phyloP scores from a whole-genome alignment of 257 asterid species.

The Solanum habrochaites region DNA sequence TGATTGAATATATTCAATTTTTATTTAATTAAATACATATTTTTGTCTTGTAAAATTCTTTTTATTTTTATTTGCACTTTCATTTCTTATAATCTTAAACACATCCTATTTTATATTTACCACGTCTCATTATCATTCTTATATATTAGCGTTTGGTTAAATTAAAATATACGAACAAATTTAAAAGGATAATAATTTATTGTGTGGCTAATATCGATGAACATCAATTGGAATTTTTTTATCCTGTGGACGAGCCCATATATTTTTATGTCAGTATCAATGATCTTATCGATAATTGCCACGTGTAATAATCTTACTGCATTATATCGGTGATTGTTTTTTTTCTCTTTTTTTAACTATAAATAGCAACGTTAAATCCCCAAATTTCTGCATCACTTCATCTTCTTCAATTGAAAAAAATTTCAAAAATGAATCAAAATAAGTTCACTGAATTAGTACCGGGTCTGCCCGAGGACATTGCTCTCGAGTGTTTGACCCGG shows the following conservation, averaged over 20 bases:
- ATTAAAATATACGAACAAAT: no score
- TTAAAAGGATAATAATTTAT: background rate
- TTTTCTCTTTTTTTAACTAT: background rate
- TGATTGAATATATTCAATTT: background rate
- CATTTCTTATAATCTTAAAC: no score
- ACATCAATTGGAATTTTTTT: background rate
- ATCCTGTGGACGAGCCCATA: background rate
- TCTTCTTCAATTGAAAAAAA: background rate
- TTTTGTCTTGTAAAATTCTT: no score
- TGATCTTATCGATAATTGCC: background rate
- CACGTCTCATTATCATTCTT: accelerated
- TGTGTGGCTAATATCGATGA: background rate
- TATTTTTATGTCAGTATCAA: background rate
- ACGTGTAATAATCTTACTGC: background rate
- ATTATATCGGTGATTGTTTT: background rate
- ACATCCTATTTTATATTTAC: accelerated
- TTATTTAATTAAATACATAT: no score
- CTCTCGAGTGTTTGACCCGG: constrained; percentile 72
- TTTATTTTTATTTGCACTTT: no score
- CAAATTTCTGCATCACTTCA: background rate
- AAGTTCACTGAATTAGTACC: constrained; percentile 53
- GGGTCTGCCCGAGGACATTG: constrained; percentile 69
- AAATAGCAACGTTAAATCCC: background rate
- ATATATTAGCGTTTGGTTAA: no score
- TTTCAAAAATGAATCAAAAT: constrained; percentile 6